Evolutionary conservation across 2,329 filamentous ascomycete species (phyloP), one percentile per base, ranked within the genome.

Genomic region (Thielaviopsis ethacetica): DNA sequence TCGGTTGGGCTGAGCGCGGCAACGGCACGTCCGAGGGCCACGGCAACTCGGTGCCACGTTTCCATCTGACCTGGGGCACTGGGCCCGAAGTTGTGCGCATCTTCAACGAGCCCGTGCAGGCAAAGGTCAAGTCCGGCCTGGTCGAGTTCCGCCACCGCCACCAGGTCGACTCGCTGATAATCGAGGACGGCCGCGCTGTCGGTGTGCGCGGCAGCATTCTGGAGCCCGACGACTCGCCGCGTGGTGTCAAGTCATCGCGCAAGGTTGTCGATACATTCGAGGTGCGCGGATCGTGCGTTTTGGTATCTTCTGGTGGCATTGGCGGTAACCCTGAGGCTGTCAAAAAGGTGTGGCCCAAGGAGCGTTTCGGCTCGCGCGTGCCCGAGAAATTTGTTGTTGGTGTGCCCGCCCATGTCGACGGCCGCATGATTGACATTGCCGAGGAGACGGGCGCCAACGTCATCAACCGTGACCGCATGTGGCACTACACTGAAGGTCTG

Each of bases 401-500:
- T 7, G 81, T 84, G 2, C 81, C 81, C 0, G 78, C 78, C 0
- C 79, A 83, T 63, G 81, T 84, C n/a, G 81, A 84, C 63, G 81
- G 81, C 1, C 75, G 79, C 57, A 82, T 83, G 79, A 75, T 84
- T 52, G 75, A 70, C 41, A 82, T 83, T 56, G 68, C 78, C 1
- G 74, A 81, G 65, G 57, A 65, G 0, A 73, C 71, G 1, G 81
- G 81, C 9, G 81, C 77, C 1, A 71, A 73, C 60, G 65, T 82
- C 61, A 72, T 83, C 70, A 83, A 84, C 68, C 73, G 76, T 54
- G 81, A 83, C 64, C 71, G 81, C 51, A 83, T 83, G 80, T 84
- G 81, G 81, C 80, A 83, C 66, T 84, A 84, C 65, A 83, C 79
- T 12, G 81, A 84, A 64, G 81, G 81, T 0, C 66, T 84, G 12